Base-by-base conservation (phyloP, 176 grass and related monocot genomes). In the Miscanthus lutarioriparius region DNA sequence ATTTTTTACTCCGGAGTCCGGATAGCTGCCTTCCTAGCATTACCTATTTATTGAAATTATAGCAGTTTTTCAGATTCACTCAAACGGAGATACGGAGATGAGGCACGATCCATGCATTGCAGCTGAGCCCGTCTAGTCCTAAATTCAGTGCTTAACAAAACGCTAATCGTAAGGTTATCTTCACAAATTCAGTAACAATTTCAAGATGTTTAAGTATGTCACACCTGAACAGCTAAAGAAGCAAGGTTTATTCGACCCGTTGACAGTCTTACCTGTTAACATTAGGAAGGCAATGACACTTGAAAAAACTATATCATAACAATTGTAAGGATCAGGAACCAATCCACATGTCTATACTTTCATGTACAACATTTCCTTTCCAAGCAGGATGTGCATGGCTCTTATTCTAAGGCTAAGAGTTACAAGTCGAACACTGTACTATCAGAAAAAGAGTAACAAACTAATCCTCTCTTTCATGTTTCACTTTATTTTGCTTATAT, bases 401-500 rank as follows among this genome's bases (percentile, higher is more conserved):
- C 45, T 87, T 84, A 80, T 78, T 80, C 70, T 43, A 30, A 58
- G 61, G 38, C 16, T 82, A 63, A 67, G 68, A 32, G 28, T 32
- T 74, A 32, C 43, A 74, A 19, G 23, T 30, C 71, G 4, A 28
- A 61, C 56, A 25, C 56, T 61, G 47, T 41, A 38, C 19, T 54
- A 69, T 36, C 6, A 81, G 32, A 33, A 16, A 17, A 25, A 26
- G 15, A 51, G 11, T 17, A 22, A 8, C 40, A 75, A 36, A 64
- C 37, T 70, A 39, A 27, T 43, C 20, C 35, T 45, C 9, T 43
- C 45, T 80, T 83, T 40, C 7, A 1, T 69, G 80, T 80, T 49
- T 47, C 38, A 3, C 70, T n/a, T 87, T 87, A 90, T 83, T 75
- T 49, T 84, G 49, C 1, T 90, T 45, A 64, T 22, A 39, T 16